phyloP scores from a whole-genome alignment of 78 protist genomes.

The Guillardia theta region DNA sequence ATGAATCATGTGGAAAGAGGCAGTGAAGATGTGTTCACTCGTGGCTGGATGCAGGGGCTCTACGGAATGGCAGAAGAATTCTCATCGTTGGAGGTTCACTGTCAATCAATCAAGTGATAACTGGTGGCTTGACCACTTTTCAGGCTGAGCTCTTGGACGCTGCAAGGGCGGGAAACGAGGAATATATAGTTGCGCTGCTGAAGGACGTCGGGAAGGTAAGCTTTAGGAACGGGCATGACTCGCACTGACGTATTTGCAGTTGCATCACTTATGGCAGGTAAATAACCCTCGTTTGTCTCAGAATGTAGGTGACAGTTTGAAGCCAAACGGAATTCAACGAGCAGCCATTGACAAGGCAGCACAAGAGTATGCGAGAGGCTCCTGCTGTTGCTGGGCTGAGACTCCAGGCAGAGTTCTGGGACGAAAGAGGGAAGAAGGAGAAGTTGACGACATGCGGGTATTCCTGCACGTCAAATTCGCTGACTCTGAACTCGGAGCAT shows the following conservation, averaged over 20 bases:
- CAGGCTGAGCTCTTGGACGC: not conserved
- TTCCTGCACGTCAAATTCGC: no score
- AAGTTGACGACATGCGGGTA: not conserved
- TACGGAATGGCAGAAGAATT: not conserved
- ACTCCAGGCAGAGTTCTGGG: not conserved
- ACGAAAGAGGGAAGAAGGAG: not conserved
- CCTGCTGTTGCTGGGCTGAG: no score
- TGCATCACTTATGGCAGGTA: slow-evolving; percentile 26
- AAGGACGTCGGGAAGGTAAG: not conserved
- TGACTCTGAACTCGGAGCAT: no score
- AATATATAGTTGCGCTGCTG: not conserved
- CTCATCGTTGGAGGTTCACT: not conserved
- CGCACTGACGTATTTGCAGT: no score
- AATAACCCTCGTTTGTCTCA: not conserved
- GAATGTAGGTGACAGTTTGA: no score
- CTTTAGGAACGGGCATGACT: no score
- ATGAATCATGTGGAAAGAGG: not conserved
- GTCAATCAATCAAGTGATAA: no score
- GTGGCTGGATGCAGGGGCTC: not conserved
- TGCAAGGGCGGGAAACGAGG: not conserved
- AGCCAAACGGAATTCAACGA: no score
- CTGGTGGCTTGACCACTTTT: not conserved
- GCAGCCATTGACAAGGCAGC: not conserved
- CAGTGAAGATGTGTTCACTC: not conserved
- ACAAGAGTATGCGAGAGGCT: no score